Base-by-base conservation (phyloP, 164 flowering plant genomes). In the Euptelea pleiosperma region DNA sequence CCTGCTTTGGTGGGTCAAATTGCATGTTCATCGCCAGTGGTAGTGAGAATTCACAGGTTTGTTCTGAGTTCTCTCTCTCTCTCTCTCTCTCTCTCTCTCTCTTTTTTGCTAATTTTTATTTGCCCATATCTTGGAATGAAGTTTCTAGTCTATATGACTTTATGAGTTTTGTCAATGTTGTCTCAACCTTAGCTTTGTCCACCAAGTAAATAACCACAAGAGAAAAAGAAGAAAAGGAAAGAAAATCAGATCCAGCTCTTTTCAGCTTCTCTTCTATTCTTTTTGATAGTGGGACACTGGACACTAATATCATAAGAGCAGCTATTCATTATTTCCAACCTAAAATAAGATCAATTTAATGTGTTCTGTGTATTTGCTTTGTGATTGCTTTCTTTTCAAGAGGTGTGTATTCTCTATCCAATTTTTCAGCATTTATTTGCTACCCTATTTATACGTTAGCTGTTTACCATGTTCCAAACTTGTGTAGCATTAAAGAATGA, bases 21-120 rank as follows among this genome's bases (percentile, higher is more conserved):
- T 63, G 76, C 60, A 40, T 58, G 39, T 93, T 87, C 58, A 81
- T 93, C 43, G 97, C 97, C 66, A 87, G 97, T 61, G 97, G 98
- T 14, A 93, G 97, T 66, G 98, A 93, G 68, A 77, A 89, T 77
- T 75, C 96, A 46, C 73, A 85, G 91, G 98, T 93, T 75, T n/a
- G 66, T n/a, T 24, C 4, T 9, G 15, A 9, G n/a, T n/a, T n/a
- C n/a, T 47, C 64, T 67, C 42, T 51, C 26, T 30, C 4, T 26
- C 8, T 22, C 12, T 49, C 11, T 55, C 30, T 44, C 46, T n/a
- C 11, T 51, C 40, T 21, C 18, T 22, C 24, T 16, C 34, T 49
- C 34, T 19, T 24, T 39, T 19, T 10, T 8, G 8, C 2, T 26
- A 37, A 18, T 31, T 48, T 18, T 36, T 8, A n/a, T 29, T 35